Evolutionary conservation across 768 basidiomycete species (phyloP).

Genomic region (Trametes punicea): DNA sequence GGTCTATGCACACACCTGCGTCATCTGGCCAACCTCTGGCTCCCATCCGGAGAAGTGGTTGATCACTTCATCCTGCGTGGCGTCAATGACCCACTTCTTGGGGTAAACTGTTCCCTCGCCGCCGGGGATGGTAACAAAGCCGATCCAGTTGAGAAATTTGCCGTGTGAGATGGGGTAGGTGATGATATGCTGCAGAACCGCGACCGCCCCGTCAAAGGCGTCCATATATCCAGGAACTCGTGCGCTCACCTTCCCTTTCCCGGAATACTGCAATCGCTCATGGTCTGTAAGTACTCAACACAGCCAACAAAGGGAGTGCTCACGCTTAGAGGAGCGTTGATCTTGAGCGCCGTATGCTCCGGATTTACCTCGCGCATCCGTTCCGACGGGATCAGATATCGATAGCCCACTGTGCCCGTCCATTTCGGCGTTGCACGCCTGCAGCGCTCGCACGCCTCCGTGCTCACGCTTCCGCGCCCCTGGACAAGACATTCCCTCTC

Average conservation of each 20-base stretch:
- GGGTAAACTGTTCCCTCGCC: constrained; percentile 24
- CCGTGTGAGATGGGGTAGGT: constrained; percentile 28
- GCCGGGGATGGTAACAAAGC: constrained; percentile 22
- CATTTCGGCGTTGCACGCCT: constrained; percentile 22
- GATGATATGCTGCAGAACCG: constrained; percentile 29
- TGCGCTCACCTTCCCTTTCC: constrained; percentile 21
- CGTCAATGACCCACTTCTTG: constrained; percentile 26
- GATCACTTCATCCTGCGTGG: constrained; percentile 20
- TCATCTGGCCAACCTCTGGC: constrained; percentile 25
- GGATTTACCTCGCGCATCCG: constrained; percentile 21
- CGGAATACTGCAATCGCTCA: constrained; percentile 14
- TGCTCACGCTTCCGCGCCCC: not conserved
- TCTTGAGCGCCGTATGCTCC: constrained; percentile 12
- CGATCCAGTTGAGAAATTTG: constrained; percentile 25
- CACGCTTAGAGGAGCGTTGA: constrained; percentile 11
- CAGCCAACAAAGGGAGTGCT: not conserved
- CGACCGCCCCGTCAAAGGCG: too few relatives aligned
- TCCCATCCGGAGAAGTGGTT: constrained; percentile 25
- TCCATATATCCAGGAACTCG: not conserved
- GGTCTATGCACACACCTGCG: constrained; percentile 13
- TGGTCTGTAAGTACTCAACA: not conserved
- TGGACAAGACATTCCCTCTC: constrained; percentile 15
- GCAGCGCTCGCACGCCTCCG: constrained; percentile 15
- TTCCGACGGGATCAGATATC: constrained; percentile 26
- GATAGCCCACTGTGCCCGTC: constrained; percentile 28